phyloP scores from a whole-genome alignment of 495 filamentous ascomycete genomes.

The Podospora didyma region DNA sequence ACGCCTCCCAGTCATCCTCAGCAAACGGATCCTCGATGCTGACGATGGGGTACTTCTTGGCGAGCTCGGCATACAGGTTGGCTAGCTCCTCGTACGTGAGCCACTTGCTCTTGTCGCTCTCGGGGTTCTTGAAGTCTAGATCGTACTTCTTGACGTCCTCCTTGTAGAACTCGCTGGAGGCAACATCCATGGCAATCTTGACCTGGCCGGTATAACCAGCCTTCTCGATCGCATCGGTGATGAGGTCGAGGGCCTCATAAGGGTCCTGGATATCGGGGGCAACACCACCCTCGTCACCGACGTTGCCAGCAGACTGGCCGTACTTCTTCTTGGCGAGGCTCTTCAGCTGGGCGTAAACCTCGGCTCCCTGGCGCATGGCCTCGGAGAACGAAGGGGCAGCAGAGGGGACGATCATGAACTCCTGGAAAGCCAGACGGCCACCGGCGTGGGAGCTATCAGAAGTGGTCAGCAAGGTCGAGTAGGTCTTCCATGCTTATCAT shows the following conservation, averaged over 20 bases:
- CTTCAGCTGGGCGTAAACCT: slow-evolving; percentile 99
- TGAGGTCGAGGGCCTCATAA: slow-evolving; percentile 95
- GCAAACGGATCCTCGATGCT: slow-evolving; percentile 68
- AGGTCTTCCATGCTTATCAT: neutral
- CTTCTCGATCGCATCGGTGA: slow-evolving; percentile 88
- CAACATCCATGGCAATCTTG: slow-evolving; percentile 98
- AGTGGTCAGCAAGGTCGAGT: slow-evolving; percentile 28
- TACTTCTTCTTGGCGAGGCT: slow-evolving; percentile 98
- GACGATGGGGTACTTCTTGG: slow-evolving; percentile 96
- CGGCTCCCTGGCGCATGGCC: slow-evolving; percentile 89
- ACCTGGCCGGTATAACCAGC: slow-evolving; percentile 93
- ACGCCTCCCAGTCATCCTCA: slow-evolving; percentile 87
- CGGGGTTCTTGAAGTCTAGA: slow-evolving; percentile 99
- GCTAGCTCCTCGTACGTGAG: slow-evolving; percentile 98
- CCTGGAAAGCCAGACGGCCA: slow-evolving; percentile 98
- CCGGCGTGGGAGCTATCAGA: slow-evolving; percentile 78
- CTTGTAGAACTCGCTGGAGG: slow-evolving; percentile 99
- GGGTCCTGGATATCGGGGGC: slow-evolving; percentile 97
- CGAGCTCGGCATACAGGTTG: slow-evolving; percentile 82
- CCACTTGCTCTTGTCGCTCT: slow-evolving; percentile 92
- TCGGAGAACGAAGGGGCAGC: slow-evolving; percentile 84
- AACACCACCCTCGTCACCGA: slow-evolving; percentile 99
- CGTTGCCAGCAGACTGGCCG: slow-evolving; percentile 96
- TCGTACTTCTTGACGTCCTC: slow-evolving; percentile 97
- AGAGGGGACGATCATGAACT: slow-evolving; percentile 99